Evolutionary conservation across 1,139 yeast species (phyloP), one percentile per base, ranked within the genome.

Genomic region (Debaryomycetaceae sp.): DNA sequence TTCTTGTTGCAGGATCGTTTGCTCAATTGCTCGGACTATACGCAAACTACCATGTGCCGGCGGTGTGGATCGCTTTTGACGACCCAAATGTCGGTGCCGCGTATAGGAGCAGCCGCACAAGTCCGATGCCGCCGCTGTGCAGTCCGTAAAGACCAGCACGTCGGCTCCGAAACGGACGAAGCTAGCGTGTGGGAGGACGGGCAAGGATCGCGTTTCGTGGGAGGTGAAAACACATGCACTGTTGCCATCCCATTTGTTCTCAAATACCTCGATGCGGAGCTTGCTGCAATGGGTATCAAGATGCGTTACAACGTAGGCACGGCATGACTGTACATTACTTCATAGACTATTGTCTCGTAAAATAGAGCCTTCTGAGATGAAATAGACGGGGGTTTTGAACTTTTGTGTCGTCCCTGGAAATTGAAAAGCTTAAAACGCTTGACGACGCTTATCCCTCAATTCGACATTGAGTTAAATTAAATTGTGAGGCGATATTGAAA

Each of bases 181-280:
- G 63, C 81, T n/a, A 83, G 78, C 32, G 72, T 81, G 28, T 90
- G 99, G 99, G 96, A 87, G 62, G 98, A 90, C 53, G 97, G 97
- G 13, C 86, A 78, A 45, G 97, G 98, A 29, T 79, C 73, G 51
- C 76, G 78, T 51, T 90, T 79, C 53, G 77, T 76, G 33, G 98
- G 98, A 32, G 99, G 99, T 47, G 78, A 73, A 36, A 69, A 87
- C 39, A 85, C 95, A 18, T 78, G 97, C 3, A 81, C 95, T 1
- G 93, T 92, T 38, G 96, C 96, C 25, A 80, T 92, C 53, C 99
- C 99, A 33, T 90, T 86, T 53, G 98, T 92, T 24, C 73, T 92
- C 67, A 81, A 87, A 53, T 92, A 90, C 53, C 68, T 92, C 53
- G 96, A 90, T 48, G 83, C 95, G 20, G 99, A 92, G 56, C 69